phyloP scores from a whole-genome alignment of 2,329 filamentous ascomycete species.

The Leptosphaerulina australis region DNA sequence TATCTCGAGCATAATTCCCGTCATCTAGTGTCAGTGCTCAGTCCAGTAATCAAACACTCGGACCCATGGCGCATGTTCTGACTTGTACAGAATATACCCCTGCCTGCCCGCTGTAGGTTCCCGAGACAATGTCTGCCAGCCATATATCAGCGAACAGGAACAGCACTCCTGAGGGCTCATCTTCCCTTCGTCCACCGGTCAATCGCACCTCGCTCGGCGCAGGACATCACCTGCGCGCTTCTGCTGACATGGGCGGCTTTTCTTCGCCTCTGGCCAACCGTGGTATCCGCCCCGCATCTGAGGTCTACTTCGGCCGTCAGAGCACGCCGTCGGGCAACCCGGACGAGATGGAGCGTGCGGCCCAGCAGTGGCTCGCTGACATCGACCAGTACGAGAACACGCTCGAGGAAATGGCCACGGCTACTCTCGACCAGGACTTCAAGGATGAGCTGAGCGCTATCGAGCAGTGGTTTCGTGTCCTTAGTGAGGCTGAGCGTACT shows the following conservation, averaged over 20 bases:
- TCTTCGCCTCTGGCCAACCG: constrained; percentile 73
- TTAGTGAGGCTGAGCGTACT: constrained; percentile 95
- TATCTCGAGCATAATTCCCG: constrained; percentile 5
- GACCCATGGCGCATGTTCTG: too few species aligned
- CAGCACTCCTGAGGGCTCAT: constrained; percentile 91
- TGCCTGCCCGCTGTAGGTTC: background rate
- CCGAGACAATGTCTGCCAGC: constrained; percentile 49
- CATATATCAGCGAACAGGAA: constrained; percentile 76
- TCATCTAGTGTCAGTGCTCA: background rate
- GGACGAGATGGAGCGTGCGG: constrained; percentile 92
- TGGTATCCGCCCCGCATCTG: constrained; percentile 87
- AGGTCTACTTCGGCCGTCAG: constrained; percentile 85
- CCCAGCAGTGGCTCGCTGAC: constrained; percentile 98
- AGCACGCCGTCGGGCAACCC: constrained; percentile 67
- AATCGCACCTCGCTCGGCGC: constrained; percentile 76
- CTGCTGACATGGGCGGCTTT: constrained; percentile 92
- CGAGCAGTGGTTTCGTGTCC: constrained; percentile 98
- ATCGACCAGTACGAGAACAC: constrained; percentile 99
- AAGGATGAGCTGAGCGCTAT: constrained; percentile 99
- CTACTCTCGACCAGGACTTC: constrained; percentile 98
- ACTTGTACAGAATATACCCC: constrained; percentile 5
- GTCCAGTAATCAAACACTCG: too few species aligned
- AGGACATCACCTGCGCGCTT: constrained; percentile 87
- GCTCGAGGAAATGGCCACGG: constrained; percentile 97
- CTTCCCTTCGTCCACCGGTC: constrained; percentile 79